Percentiles rank a stretch among this genome's conserved stretches.
These are phyloP conservation scores for Handroanthus guayacan DNA, from an alignment of 257 asterid genomes.

Conservation along the genomic window DNA sequence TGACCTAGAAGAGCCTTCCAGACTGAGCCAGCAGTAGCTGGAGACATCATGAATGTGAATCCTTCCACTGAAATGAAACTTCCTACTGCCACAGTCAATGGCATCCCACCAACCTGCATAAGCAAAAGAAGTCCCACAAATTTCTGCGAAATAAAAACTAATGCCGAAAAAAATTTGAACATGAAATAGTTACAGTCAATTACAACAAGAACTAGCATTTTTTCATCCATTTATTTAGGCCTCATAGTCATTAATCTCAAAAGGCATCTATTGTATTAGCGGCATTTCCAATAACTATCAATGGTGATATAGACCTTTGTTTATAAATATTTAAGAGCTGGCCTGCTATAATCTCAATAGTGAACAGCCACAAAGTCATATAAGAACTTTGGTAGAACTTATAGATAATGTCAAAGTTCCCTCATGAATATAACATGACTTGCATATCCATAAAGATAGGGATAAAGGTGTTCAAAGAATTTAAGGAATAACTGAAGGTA, in stretches of 20 bases:
- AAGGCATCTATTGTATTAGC: neutral
- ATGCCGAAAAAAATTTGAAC: conserved; percentile 9
- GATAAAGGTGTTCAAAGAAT: neutral
- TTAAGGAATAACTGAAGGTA: neutral
- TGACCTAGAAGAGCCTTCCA: conserved; percentile 75
- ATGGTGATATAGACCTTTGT: conserved; percentile 5
- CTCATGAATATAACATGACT: neutral
- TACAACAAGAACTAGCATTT: conserved; percentile 10
- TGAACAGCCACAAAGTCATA: conserved; percentile 18
- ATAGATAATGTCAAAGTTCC: neutral
- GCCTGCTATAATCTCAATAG: neutral
- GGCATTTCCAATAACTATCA: neutral
- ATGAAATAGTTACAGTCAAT: neutral
- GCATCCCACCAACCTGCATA: conserved; percentile 85
- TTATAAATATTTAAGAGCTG: conserved; percentile 11
- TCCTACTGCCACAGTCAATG: conserved; percentile 91
- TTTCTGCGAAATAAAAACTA: conserved; percentile 13
- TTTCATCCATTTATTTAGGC: conserved; percentile 14
- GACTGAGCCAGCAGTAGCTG: conserved; percentile 63
- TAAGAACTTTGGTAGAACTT: conserved; percentile 20
- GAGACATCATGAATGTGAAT: conserved; percentile 80
- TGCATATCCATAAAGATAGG: neutral
- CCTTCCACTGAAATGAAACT: conserved; percentile 80
- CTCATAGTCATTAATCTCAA: conserved; percentile 12
- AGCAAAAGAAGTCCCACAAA: conserved; percentile 24